Evolutionary conservation across 2,329 filamentous ascomycete genomes (phyloP).

Genomic region (Calonectria naviculata): DNA sequence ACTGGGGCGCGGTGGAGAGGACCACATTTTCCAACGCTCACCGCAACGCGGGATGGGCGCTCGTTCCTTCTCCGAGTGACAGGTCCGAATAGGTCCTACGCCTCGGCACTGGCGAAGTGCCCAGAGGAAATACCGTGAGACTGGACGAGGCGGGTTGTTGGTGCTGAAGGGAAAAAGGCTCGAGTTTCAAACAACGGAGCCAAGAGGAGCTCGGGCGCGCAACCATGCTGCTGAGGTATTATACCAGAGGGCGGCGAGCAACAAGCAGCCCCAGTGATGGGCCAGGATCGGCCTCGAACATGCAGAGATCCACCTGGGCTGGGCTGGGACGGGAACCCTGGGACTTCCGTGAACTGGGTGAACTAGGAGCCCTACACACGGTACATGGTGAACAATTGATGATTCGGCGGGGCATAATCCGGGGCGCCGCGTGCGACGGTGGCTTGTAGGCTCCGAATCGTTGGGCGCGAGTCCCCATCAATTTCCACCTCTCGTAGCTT

Average conservation of each 20-base stretch:
- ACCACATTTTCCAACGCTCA: constrained; percentile 34
- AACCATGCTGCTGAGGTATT: neutral
- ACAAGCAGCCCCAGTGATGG: neutral
- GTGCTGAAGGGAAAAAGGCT: neutral
- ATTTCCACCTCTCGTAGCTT: neutral
- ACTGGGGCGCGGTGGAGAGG: constrained; percentile 26
- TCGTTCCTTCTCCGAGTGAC: neutral
- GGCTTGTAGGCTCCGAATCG: neutral
- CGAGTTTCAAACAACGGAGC: neutral
- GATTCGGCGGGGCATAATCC: neutral
- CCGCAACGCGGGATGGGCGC: constrained; percentile 12
- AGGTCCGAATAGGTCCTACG: neutral
- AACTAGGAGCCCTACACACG: neutral
- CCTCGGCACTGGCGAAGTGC: neutral
- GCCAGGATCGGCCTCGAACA: constrained; percentile 1
- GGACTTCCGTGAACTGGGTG: neutral
- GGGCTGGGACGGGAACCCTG: neutral
- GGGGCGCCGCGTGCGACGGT: neutral
- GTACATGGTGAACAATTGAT: neutral
- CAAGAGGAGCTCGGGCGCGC: neutral
- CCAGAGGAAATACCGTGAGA: neutral
- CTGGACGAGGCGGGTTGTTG: neutral
- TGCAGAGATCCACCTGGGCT: neutral
- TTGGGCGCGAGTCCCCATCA: neutral
- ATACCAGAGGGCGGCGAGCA: neutral